Percentiles rank a stretch among this genome's conserved stretches.
Conservation (phyloP, 2,329 filamentous ascomycete species). For the Cadophora sp. region DNA sequence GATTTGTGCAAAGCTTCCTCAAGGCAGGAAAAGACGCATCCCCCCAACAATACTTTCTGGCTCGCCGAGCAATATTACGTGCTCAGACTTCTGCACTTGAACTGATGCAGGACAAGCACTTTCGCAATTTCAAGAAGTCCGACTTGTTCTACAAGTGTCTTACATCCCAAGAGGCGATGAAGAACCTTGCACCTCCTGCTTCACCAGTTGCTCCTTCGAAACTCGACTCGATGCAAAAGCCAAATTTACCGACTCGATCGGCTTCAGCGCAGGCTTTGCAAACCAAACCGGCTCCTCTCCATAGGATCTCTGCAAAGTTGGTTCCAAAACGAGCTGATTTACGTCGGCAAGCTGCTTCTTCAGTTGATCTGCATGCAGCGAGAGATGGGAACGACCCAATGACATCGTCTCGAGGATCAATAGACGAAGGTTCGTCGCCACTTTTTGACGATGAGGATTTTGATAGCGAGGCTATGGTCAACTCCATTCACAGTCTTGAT, state of each 20-base stretch:
- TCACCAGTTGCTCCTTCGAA: conserved; percentile 43
- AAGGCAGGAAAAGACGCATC: conserved; percentile 78
- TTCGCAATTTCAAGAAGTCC: conserved; percentile 86
- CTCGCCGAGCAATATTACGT: conserved; percentile 79
- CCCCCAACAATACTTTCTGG: conserved; percentile 80
- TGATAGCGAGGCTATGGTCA: conserved; percentile 72
- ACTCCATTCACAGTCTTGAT: conserved; percentile 81
- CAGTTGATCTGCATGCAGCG: conserved; percentile 61
- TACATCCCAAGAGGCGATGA: conserved; percentile 79
- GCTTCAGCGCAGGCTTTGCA: conserved; percentile 46
- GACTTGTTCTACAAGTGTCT: conserved; percentile 97
- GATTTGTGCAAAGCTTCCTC: conserved; percentile 78
- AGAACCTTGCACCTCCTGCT: conserved; percentile 32
- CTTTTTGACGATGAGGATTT: conserved; percentile 85
- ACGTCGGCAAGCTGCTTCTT: conserved; percentile 64
- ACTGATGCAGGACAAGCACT: conserved; percentile 81
- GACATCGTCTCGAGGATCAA: conserved; percentile 63
- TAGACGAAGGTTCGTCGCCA: conserved; percentile 68
- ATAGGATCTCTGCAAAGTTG: conserved; percentile 55
- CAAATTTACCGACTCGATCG: conserved; percentile 33
- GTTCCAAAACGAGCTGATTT: conserved; percentile 57
- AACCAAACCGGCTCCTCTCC: conserved; percentile 51
- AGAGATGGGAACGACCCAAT: conserved; percentile 49
- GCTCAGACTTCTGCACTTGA: conserved; percentile 86
- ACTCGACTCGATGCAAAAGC: conserved; percentile 46